These are phyloP conservation scores for Maudiozyma bulderi DNA, from an alignment of 805 yeast species.

Conservation along the genomic window DNA sequence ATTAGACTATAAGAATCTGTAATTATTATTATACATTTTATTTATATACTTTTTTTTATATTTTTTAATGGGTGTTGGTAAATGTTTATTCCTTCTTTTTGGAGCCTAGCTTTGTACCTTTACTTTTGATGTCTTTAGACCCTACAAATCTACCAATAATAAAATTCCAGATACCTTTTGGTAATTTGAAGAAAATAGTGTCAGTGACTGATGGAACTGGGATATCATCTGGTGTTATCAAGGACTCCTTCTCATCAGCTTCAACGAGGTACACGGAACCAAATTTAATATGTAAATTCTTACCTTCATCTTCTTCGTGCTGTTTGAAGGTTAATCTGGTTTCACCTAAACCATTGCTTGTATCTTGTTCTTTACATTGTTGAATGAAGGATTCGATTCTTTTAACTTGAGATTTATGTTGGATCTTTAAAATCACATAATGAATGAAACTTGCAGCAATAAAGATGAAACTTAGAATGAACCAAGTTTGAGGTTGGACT, in stretches of 20 bases:
- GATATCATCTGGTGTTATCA: conserved; percentile 41
- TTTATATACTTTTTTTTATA: neutral
- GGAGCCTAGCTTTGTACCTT: neutral
- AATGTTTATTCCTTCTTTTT: neutral
- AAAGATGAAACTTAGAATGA: conserved; percentile 43
- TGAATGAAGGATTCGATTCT: conserved; percentile 44
- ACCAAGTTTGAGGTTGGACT: conserved; percentile 57
- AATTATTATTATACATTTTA: neutral
- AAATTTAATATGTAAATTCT: conserved; percentile 44
- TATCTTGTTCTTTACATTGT: conserved; percentile 45
- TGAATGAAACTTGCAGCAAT: conserved; percentile 49
- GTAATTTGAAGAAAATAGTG: conserved; percentile 35
- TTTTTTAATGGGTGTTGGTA: no score
- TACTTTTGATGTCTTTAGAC: neutral
- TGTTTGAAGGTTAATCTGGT: conserved; percentile 33
- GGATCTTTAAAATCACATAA: conserved; percentile 43
- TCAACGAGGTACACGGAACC: conserved; percentile 53
- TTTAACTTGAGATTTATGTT: conserved; percentile 45
- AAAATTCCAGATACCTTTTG: conserved; percentile 37
- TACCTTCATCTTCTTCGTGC: conserved; percentile 38
- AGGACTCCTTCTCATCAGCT: conserved; percentile 31
- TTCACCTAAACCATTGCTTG: conserved; percentile 47
- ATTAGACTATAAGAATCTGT: neutral
- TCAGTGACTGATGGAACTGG: conserved; percentile 42
- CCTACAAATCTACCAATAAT: conserved; percentile 31